Conservation (phyloP, 805 yeast species). For the Pichia gijzeniarum region DNA sequence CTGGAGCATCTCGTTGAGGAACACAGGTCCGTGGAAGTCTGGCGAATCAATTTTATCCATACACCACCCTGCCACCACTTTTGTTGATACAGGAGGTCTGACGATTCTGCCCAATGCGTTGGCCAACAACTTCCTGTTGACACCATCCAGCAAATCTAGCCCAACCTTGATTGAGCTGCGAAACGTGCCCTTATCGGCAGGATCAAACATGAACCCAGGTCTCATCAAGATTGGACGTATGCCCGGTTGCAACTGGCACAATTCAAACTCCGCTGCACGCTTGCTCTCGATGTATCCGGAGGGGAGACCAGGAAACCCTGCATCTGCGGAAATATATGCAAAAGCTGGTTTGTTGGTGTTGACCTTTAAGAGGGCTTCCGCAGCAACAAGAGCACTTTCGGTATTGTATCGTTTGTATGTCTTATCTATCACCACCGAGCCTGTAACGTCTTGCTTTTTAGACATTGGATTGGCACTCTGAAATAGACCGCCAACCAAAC, state of each 20-base stretch:
- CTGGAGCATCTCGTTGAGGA: conserved; percentile 43
- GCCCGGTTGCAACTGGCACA: conserved; percentile 34
- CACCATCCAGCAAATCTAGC: conserved; percentile 37
- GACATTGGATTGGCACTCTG: conserved; percentile 61
- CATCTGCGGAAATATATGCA: conserved; percentile 79
- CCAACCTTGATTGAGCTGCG: conserved; percentile 38
- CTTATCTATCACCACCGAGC: conserved; percentile 27
- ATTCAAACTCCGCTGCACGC: conserved; percentile 65
- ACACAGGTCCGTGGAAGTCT: conserved; percentile 49
- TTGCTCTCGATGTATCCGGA: conserved; percentile 68
- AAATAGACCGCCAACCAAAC: conserved; percentile 35
- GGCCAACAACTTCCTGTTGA: conserved; percentile 38
- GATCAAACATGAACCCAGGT: conserved; percentile 82
- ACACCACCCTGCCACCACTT: conserved; percentile 55
- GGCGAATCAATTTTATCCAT: conserved; percentile 48
- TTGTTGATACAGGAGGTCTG: conserved; percentile 62
- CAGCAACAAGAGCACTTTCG: conserved; percentile 60
- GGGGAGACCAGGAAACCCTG: conserved; percentile 62
- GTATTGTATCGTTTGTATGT: conserved; percentile 62
- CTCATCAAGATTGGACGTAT: conserved; percentile 61
- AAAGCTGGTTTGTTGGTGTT: conserved; percentile 32
- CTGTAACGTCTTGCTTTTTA: conserved; percentile 27
- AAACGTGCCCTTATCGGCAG: conserved; percentile 25
- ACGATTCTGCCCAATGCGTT: conserved; percentile 42
- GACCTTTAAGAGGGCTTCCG: conserved; percentile 41